phyloP scores from a whole-genome alignment of 306 rosid species.

The Luffa acutangula region DNA sequence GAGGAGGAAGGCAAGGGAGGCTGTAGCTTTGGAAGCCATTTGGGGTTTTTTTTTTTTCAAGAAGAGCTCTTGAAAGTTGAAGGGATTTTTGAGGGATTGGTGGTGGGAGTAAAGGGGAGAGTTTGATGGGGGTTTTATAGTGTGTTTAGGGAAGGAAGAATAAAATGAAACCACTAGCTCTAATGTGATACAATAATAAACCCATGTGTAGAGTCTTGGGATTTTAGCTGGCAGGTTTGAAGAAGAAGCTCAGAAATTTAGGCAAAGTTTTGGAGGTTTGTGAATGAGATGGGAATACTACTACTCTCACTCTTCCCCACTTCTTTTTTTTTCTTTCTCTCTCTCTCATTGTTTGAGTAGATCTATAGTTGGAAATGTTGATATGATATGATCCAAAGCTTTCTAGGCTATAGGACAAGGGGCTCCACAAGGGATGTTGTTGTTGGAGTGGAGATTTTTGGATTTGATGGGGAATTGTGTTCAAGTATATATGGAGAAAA shows the following conservation, averaged over 20 bases:
- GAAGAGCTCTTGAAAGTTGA: neutral
- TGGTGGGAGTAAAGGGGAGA: neutral
- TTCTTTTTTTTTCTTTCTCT: neutral
- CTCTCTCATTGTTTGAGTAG: neutral
- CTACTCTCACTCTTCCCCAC: neutral
- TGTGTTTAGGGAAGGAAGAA: neutral
- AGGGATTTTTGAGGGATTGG: neutral
- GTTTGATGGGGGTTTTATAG: neutral
- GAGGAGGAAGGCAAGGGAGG: neutral
- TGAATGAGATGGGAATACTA: neutral
- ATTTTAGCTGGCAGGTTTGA: conserved; percentile 37
- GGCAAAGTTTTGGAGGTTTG: conserved; percentile 23
- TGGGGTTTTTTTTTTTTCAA: neutral
- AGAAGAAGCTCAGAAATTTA: neutral
- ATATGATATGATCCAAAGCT: too few species aligned
- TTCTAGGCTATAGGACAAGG: too few species aligned
- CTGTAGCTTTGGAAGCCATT: conserved; percentile 12
- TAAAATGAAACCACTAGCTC: neutral
- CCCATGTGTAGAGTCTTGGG: conserved; percentile 24
- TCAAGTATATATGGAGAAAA: too few species aligned
- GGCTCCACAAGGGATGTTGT: too few species aligned
- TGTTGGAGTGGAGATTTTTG: too few species aligned
- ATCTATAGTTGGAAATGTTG: neutral
- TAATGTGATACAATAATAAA: too few species aligned
- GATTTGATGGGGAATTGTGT: too few species aligned